Evolutionary conservation across 129 eudicot species (phyloP), one percentile per base, ranked within the genome.

Genomic region (Mikania micrantha): DNA sequence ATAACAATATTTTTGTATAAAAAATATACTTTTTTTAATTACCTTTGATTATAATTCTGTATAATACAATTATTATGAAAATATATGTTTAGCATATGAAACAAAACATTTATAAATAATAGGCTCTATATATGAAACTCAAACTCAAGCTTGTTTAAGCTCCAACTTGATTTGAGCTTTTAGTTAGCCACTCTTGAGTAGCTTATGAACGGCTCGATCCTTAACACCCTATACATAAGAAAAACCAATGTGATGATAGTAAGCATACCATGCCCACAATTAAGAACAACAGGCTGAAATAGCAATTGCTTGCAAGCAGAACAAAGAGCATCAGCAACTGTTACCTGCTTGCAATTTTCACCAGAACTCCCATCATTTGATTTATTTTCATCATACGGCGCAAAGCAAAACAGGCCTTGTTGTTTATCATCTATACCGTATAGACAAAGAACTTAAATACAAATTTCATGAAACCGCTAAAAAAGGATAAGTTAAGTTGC

Each of bases 231-330:
- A 32, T 5, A 32, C 36, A 32, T 32, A 32, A 32, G 4, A 52
- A 16, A 66, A 67, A 25, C 12, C 0, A 15, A 32, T 11, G 32
- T 34, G 67, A 42, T 31, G 60, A 58, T 7, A 4, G 40, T 39
- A 66, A 66, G 32, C 49, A 27, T 90, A 90, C 97, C 95, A 57
- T 90, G 97, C 56, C 97, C 97, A 64, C 96, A 89, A 67, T 89
- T 89, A 69, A 89, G 90, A 79, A 69, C 90, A 63, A 67, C 80
- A 3, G 94, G 96, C 53, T 67, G 84, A 79, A 56, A 79, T 19
- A 89, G 76, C 74, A 89, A 71, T 77, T 74, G 75, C 54, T 75
- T 86, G 85, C 96, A 89, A 67, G 85, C 78, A 49, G 75, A 76
- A 64, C 96, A 89, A 8, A 81, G 79, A 39, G 75, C 78, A 64